A percentile compares a stretch with the other conserved stretches of the same genome.
Conservation (phyloP, 768 basidiomycete species). For the Lactarius indigo region DNA sequence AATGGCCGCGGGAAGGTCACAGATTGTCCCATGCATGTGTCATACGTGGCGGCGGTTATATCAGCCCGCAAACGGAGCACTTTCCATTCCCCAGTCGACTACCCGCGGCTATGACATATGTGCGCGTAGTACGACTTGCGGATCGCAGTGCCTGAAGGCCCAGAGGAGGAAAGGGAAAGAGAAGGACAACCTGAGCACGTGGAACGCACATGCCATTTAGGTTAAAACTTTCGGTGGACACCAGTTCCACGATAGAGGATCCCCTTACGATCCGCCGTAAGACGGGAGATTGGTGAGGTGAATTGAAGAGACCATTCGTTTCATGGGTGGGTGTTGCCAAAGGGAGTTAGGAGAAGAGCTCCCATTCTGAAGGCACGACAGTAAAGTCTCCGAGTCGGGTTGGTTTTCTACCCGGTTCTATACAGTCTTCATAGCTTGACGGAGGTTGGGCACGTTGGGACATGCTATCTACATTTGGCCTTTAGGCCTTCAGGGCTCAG, state of each 20-base stretch:
- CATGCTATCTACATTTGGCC: constrained; percentile 43
- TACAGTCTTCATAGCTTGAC: too few relatives aligned
- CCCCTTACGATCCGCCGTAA: constrained; percentile 11
- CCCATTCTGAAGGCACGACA: constrained; percentile 57
- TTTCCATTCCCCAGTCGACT: not conserved
- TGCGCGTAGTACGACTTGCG: not conserved
- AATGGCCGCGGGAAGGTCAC: not conserved
- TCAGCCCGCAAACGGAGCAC: not conserved
- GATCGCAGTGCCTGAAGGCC: not conserved
- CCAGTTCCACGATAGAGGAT: not conserved
- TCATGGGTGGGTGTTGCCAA: not conserved
- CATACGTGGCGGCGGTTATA: not conserved
- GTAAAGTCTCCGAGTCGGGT: too few relatives aligned
- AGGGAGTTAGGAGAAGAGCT: constrained; percentile 41
- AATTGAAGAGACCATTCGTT: constrained; percentile 1
- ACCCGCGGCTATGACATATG: not conserved
- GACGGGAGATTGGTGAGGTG: constrained; percentile 5
- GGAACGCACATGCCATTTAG: not conserved
- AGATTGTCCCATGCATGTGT: not conserved
- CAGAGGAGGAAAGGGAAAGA: not conserved
- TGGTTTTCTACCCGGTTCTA: too few relatives aligned
- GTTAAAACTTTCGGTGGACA: not conserved
- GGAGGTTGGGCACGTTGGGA: too few relatives aligned
- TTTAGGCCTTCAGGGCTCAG: constrained; percentile 29
- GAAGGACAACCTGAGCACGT: not conserved